Percentiles rank a stretch among this genome's conserved stretches.
Evolutionary conservation across 345 rosid genomes (phyloP).

Genomic region (Psidium friedrichsthalianum): DNA sequence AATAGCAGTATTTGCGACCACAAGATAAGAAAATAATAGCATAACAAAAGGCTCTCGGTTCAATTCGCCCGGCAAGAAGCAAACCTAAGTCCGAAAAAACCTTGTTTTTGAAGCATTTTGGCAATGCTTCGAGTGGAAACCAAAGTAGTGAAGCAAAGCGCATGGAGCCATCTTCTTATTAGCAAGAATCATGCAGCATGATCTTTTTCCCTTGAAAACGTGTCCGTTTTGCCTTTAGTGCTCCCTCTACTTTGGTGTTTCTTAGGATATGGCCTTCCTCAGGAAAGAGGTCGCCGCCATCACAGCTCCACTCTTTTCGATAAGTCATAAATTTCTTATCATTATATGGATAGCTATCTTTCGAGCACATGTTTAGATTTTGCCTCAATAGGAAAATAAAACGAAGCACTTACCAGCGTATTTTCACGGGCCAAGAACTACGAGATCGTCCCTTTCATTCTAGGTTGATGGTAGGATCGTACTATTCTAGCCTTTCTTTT

Average conservation of each 20-base stretch:
- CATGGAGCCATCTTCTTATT: neutral
- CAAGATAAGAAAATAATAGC: neutral
- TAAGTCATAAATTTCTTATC: neutral
- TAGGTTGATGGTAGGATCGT: fast-evolving
- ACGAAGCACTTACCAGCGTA: neutral
- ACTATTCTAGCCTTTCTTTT: neutral
- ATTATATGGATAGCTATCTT: neutral
- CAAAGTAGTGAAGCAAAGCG: neutral
- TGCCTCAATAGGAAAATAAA: neutral
- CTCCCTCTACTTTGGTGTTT: neutral
- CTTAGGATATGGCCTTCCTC: neutral
- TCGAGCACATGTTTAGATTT: neutral
- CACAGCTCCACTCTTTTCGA: neutral
- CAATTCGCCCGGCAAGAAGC: neutral
- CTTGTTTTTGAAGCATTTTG: neutral
- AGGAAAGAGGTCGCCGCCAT: neutral
- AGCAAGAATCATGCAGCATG: neutral
- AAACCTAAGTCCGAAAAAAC: neutral
- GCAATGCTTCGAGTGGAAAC: neutral
- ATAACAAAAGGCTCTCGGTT: neutral
- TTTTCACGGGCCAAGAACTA: neutral
- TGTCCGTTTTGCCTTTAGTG: neutral
- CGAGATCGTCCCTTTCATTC: fast-evolving
- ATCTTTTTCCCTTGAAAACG: neutral
- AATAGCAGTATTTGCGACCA: neutral